Evolutionary conservation across 139 green algal genomes (phyloP), one percentile per base, ranked within the genome.

Genomic region (Mesotaenium endlicherianum): DNA sequence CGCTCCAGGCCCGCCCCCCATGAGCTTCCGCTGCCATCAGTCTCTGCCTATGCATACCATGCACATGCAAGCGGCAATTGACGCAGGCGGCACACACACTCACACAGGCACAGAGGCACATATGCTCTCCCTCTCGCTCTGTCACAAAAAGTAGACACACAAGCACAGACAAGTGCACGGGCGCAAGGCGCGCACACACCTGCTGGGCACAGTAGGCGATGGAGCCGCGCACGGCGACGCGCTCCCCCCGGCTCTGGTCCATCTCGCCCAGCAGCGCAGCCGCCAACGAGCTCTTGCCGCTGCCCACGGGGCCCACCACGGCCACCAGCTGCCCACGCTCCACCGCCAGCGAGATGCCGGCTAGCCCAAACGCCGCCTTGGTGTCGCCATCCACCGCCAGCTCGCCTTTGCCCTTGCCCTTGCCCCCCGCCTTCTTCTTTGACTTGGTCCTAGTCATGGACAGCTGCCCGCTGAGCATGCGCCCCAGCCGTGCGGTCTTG

Each of bases 1-100:
- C 30, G 92, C 92, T 77, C 95, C 97, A 2, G 94, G 93, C 75
- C 67, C 67, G 14, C 16, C 3, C 16, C 14, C 60, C 8, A 8
- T 14, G 36, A 72, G 60, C 60, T 47, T 11, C 41, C 41, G 60
- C 6, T 72, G 36, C 60, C 20, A 11, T 6, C 8, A 72, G 41
- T 8, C 43, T 8, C 60, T 72, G 60, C 43, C 26, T 64, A 64
- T 20, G 26, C 20, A 64, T 64, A 64, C 60, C n/a, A n/a, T n/a
- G n/a, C n/a, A n/a, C n/a, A n/a, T n/a, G n/a, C n/a, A n/a, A n/a
- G n/a, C n/a, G n/a, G n/a, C n/a, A n/a, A n/a, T n/a, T n/a, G n/a
- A n/a, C n/a, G n/a, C n/a, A n/a, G n/a, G n/a, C n/a, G 47, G 8
- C 47, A 11, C 47, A 57, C 8, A 57, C n/a, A n/a, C 8, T 57